Base-by-base conservation (phyloP, 192 early-diverging fungal species). In the Lobosporangium transversale region DNA sequence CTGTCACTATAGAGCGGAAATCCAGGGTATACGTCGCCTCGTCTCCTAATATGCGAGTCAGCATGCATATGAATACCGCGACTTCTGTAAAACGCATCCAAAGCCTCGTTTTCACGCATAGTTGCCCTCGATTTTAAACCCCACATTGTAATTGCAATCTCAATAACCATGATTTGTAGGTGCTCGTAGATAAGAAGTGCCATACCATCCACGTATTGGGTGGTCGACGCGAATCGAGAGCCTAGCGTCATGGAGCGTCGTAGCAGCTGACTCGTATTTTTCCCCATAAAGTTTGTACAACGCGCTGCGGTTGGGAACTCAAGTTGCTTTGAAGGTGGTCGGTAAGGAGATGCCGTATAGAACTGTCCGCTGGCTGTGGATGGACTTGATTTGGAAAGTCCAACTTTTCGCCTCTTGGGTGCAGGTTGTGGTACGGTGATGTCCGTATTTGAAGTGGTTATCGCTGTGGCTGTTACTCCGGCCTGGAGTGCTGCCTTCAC, bases 151-250 rank as follows among this genome's bases (percentile, higher is more conserved):
- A 79, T 71, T n/a, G 78, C 63, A 45, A 71, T 62, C 58, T 79
- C 68, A 20, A 70, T 64, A 9, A 79, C 58, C 60, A 79, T 33
- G 23, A 74, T 56, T 52, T 84, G 80, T 15, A 84, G 40, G 45
- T 84, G 83, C 47, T 84, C 83, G 24, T 80, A 71, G 14, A 84
- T 78, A 12, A 82, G 30, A 23, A 56, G 78, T 26, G 69, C 44
- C 67, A 84, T 80, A 0, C 66, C 62, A 18, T 84, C 74, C 43
- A 66, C 71, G 68, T 83, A 83, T 35, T 78, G 56, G 23, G 58
- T 62, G 3, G 65, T 35, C 17, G 62, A 63, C 35, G 63, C 58
- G 44, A 84, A 84, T 49, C 73, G 37, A 7, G 69, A 42, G 4
- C 78, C 78, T 1, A 84, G 54, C 12, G 59, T 40, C 57, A 80